A percentile compares a stretch with the other conserved stretches of the same genome.
Evolutionary conservation across 495 filamentous ascomycete species (phyloP).

Genomic region (Aspergillus leporis): DNA sequence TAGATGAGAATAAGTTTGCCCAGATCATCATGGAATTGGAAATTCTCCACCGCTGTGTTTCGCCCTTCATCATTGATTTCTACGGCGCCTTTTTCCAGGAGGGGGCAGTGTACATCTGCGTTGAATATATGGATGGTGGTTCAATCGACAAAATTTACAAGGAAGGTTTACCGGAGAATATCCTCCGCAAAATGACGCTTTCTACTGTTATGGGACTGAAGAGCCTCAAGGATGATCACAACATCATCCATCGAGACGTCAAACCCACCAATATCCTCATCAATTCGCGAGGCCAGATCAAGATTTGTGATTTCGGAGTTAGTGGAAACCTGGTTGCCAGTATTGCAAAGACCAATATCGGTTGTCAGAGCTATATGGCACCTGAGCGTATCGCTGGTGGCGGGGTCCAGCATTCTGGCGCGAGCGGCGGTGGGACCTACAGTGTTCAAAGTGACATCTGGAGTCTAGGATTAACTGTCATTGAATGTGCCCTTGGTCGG

Average conservation of each 20-base stretch:
- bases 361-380: constrained; percentile 99
- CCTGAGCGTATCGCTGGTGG: constrained; percentile 91
- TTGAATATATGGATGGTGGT: constrained; percentile 99
- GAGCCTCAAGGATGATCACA: constrained; percentile 94
- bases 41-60: constrained; percentile 91
- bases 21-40: constrained; percentile 99
- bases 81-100: constrained; percentile 99
- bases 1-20: constrained; percentile 94
- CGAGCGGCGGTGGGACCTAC: constrained; percentile 79
- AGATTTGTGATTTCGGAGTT: constrained; percentile 99
- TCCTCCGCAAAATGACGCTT: constrained; percentile 89
- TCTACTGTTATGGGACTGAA: constrained; percentile 90
- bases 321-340: constrained; percentile 95
- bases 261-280: constrained; percentile 97
- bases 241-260: constrained; percentile 98
- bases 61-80: constrained; percentile 96
- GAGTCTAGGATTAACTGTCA: constrained; percentile 91
- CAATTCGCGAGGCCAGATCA: constrained; percentile 87
- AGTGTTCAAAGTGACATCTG: constrained; percentile 98
- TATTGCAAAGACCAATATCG: constrained; percentile 98
- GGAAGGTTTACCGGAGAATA: constrained; percentile 86
- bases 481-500: constrained; percentile 92
- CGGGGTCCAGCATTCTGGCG: constrained; percentile 73
- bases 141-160: constrained; percentile 95
- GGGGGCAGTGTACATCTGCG: constrained; percentile 98